Evolutionary conservation across 768 basidiomycete genomes (phyloP), one percentile per base, ranked within the genome.

Genomic region (Pholiota conissans): DNA sequence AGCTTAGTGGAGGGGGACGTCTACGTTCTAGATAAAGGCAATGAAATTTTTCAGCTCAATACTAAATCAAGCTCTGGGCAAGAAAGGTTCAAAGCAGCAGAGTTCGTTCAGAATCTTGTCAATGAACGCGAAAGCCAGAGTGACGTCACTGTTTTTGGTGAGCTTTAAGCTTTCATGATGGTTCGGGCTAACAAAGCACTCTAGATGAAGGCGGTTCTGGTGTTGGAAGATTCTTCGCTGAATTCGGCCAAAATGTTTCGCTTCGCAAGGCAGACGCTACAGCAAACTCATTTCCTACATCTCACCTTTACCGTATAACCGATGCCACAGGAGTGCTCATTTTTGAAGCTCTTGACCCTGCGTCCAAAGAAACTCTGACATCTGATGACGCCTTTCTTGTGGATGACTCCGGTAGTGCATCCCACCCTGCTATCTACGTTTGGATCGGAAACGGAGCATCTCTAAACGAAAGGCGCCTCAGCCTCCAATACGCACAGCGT

Each of bases 41-140:
- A 66, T 1, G 62, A 77, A 35, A 64, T 87, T 29, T 79, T 77
- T 74, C 82, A 87, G 63, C 76, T 81, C 57, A 86, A 87, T 61
- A 82, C 81, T n/a, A 78, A 76, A 58, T 69, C 70, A 5, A 83
- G 84, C 50, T 64, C 72, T 1, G 84, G 85, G 1, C 80, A 81
- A 66, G 84, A 86, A 62, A 76, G 78, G 32, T 86, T 82, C 70
- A 83, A 80, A 63, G 83, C 85, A 9, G 84, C 82, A 20, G 83
- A 87, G 62, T 86, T 86, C 70, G 80, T 78, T 3, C 77, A 75
- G 61, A 73, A 65, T 26, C 64, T 86, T 10, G 74, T 76, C 4
- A 71, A 74, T 49, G 73, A 73, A 8, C 71, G 82, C 22, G 66
- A 75, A 49, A 72, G 78, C 30, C 69, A 72, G 50, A 72, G 76